Evolutionary conservation across 345 rosid species (phyloP), one percentile per base, ranked within the genome.

Genomic region (Nephelium lappaceum): DNA sequence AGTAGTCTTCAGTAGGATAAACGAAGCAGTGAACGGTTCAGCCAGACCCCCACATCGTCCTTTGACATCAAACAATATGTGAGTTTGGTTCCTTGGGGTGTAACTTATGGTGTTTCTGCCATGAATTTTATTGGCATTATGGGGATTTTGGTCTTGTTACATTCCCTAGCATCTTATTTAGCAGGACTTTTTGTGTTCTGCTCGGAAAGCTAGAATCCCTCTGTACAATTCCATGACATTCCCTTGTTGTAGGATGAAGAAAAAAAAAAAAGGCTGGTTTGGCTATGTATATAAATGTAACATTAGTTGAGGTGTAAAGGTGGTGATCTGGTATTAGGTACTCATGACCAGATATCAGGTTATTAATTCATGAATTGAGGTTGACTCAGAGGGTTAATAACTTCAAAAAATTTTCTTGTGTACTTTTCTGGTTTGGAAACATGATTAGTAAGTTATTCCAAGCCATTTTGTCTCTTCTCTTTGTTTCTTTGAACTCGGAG

Each of bases 1-100:
- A 84, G 55, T 97, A 85, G 97, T 93, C n/a, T 94, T 94, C 86
- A 94, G 98, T 83, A 85, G 99, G 88, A 89, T 97, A 82, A 88
- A 81, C 6, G 91, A 97, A 85, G 96, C 94, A 25, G 80, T 94
- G 88, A 97, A 89, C 74, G 92, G 98, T n/a, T 91, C 93, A 67
- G 71, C 76, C 23, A 74, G 94, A 76, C 85, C 83, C 41, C 73
- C 84, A 31, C 81, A 78, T 31, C 83, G 86, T 16, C 21, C 85
- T 74, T 71, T 77, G 64, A 72, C 86, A 69, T 58, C 83, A 31
- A 62, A 55, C 80, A 83, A 77, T 74, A 36, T 80, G 60, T 89
- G 81, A 83, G 57, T 47, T 47, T 31, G 41, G 51, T 78, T 45
- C 27, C 19, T 41, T 45, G 51, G 74, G 19, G 11, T 6, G 11